Evolutionary conservation across 2,329 filamentous ascomycete genomes (phyloP).

Genomic region (Trichoderma sp.): DNA sequence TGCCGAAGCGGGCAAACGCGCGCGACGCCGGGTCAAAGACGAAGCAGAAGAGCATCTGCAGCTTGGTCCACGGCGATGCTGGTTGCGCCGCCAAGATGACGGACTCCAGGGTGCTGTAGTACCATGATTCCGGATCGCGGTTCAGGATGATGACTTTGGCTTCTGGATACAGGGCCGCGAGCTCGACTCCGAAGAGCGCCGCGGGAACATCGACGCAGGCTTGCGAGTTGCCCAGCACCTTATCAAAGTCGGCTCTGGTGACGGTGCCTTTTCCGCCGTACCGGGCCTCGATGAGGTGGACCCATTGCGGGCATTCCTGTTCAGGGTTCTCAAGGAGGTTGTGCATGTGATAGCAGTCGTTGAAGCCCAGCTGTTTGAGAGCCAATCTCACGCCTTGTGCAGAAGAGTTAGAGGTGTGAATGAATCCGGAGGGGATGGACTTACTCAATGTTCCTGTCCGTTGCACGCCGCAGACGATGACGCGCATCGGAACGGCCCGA

Average conservation of each 20-base stretch:
- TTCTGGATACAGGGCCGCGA: slow-evolving; percentile 38
- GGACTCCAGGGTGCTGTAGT: slow-evolving; percentile 33
- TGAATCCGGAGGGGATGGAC: background rate
- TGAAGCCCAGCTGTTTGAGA: slow-evolving; percentile 39
- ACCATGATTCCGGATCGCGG: slow-evolving; percentile 43
- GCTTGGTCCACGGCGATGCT: background rate
- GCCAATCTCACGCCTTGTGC: slow-evolving; percentile 37
- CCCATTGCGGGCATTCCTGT: slow-evolving; percentile 32
- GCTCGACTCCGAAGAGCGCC: slow-evolving; percentile 48
- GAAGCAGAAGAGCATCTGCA: slow-evolving; percentile 31
- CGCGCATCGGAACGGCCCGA: slow-evolving; percentile 41
- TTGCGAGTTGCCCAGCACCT: slow-evolving; percentile 48
- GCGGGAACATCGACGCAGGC: slow-evolving; percentile 58
- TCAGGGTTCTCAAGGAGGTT: slow-evolving; percentile 32
- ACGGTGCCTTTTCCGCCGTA: slow-evolving; percentile 35
- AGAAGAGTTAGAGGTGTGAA: background rate
- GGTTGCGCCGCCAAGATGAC: slow-evolving; percentile 26
- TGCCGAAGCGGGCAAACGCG: slow-evolving; percentile 32
- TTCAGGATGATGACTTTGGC: slow-evolving; percentile 44
- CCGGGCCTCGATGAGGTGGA: slow-evolving; percentile 37
- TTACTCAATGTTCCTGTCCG: slow-evolving; percentile 43
- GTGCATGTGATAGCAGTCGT: slow-evolving; percentile 42
- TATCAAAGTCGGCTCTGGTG: slow-evolving; percentile 47
- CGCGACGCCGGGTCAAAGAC: slow-evolving; percentile 31
- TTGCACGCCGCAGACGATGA: slow-evolving; percentile 43